phyloP scores from a whole-genome alignment of 169 alveolate genomes.

The Theileria annulata region DNA sequence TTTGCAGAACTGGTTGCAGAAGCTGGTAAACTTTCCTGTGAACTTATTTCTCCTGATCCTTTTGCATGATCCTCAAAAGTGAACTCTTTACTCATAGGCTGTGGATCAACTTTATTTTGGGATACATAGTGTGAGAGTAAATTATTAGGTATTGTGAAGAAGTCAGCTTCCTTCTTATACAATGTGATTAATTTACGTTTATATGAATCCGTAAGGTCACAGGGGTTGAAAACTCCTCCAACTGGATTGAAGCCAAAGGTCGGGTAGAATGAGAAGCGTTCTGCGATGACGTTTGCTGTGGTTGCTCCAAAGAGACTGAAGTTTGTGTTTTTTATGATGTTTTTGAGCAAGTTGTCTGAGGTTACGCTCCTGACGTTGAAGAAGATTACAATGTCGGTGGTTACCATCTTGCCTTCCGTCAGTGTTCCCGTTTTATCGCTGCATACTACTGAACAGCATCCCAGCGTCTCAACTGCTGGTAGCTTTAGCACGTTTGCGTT shows the following conservation, averaged over 20 bases:
- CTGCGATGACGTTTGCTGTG: conserved; percentile 30
- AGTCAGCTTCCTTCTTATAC: not conserved
- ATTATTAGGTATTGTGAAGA: not conserved
- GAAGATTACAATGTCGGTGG: conserved; percentile 80
- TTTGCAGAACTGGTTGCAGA: not conserved
- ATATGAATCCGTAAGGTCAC: conserved; percentile 48
- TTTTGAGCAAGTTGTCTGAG: conserved; percentile 29
- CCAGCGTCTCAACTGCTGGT: conserved; percentile 97
- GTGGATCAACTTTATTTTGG: not conserved
- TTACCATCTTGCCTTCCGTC: conserved; percentile 94
- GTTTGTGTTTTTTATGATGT: not conserved
- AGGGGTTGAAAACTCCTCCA: conserved; percentile 83
- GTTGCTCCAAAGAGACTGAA: conserved; percentile 26
- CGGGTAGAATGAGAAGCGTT: conserved; percentile 77
- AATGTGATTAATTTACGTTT: not conserved
- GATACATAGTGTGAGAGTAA: not conserved
- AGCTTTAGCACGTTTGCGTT: conserved; percentile 90
- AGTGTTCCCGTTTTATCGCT: conserved; percentile 98
- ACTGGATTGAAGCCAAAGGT: conserved; percentile 87
- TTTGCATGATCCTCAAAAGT: not conserved
- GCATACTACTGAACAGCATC: conserved; percentile 95
- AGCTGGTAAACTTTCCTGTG: not conserved
- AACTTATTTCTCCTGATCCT: not conserved
- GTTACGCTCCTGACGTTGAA: conserved; percentile 32
- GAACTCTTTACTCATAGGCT: not conserved